Percentiles rank a stretch among this genome's conserved stretches.
These are phyloP conservation scores for Helichrysum umbraculigerum DNA, from an alignment of 129 eudicot genomes.

Conservation along the genomic window DNA sequence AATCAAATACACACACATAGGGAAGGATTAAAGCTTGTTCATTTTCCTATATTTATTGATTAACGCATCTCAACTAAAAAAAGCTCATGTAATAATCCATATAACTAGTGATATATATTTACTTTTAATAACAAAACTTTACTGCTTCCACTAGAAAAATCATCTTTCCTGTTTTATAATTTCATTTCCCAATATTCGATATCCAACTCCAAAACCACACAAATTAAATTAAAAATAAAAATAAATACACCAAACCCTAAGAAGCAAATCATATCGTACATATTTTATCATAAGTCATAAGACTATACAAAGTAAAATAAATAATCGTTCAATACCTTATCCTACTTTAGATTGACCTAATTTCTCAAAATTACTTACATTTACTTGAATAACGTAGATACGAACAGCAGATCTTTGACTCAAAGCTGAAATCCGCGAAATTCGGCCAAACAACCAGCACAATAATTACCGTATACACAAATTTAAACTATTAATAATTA, in stretches of 20 bases:
- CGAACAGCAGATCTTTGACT: constrained; percentile 21
- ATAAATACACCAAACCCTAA: constrained; percentile 14
- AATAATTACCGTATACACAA: constrained; percentile 12
- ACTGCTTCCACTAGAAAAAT: too few relatives aligned
- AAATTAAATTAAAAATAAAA: background rate
- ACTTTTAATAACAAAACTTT: too few relatives aligned
- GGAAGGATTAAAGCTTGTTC: too few relatives aligned
- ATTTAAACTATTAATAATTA: background rate
- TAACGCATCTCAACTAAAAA: too few relatives aligned
- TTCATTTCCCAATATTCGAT: too few relatives aligned
- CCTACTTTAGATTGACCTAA: constrained; percentile 10
- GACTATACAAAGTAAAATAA: background rate
- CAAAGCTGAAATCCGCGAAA: constrained; percentile 18
- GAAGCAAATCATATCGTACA: background rate
- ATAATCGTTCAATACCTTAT: background rate
- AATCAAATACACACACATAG: background rate
- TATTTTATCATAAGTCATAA: background rate
- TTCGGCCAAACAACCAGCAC: constrained; percentile 18
- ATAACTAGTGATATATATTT: too few relatives aligned
- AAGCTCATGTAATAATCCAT: too few relatives aligned
- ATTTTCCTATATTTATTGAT: too few relatives aligned
- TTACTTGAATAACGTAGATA: constrained; percentile 19
- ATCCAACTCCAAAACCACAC: constrained; percentile 12
- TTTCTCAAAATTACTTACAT: constrained; percentile 29
- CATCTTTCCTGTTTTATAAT: too few relatives aligned